A percentile compares a stretch with the other conserved stretches of the same genome.
Evolutionary conservation across 352 stramenopile genomes (phyloP).

Genomic region (Phytophthora meadii): DNA sequence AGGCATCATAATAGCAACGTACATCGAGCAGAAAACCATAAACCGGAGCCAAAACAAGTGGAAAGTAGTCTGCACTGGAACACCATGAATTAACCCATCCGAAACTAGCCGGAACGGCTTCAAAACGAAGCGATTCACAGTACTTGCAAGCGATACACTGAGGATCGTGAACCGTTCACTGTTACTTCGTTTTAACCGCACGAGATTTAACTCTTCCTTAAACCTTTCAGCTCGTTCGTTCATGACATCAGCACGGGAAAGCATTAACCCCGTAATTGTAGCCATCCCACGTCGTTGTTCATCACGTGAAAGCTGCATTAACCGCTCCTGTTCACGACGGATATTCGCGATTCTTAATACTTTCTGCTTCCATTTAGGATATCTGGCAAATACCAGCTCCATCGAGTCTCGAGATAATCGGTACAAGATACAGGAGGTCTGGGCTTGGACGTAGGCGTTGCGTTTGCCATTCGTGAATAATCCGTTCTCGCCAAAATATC

Average conservation of each 20-base stretch:
- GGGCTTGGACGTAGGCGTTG: slow-evolving; percentile 55
- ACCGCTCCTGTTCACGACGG: slow-evolving; percentile 54
- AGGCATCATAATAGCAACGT: slow-evolving; percentile 50
- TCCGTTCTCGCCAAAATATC: slow-evolving; percentile 76
- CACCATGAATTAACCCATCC: slow-evolving; percentile 35
- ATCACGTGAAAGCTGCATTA: slow-evolving; percentile 32
- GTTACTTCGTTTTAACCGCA: slow-evolving; percentile 13
- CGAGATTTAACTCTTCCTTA: slow-evolving; percentile 27
- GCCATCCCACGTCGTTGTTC: slow-evolving; percentile 24
- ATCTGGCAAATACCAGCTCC: slow-evolving; percentile 54
- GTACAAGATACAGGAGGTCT: slow-evolving; percentile 78
- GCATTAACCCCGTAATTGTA: slow-evolving; percentile 20
- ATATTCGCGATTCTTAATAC: slow-evolving; percentile 61
- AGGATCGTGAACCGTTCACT: slow-evolving; percentile 5
- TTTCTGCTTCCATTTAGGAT: slow-evolving; percentile 61
- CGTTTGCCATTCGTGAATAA: slow-evolving; percentile 66
- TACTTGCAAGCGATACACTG: not conserved
- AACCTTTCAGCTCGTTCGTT: slow-evolving; percentile 32
- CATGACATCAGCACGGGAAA: slow-evolving; percentile 33
- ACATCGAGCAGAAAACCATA: slow-evolving; percentile 44
- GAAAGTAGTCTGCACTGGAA: slow-evolving; percentile 47
- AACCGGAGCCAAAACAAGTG: slow-evolving; percentile 53
- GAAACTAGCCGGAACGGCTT: slow-evolving; percentile 9
- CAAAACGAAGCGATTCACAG: not conserved
- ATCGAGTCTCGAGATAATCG: slow-evolving; percentile 67